phyloP scores from a whole-genome alignment of 768 basidiomycete genomes.

The Lentinus tigrinus region DNA sequence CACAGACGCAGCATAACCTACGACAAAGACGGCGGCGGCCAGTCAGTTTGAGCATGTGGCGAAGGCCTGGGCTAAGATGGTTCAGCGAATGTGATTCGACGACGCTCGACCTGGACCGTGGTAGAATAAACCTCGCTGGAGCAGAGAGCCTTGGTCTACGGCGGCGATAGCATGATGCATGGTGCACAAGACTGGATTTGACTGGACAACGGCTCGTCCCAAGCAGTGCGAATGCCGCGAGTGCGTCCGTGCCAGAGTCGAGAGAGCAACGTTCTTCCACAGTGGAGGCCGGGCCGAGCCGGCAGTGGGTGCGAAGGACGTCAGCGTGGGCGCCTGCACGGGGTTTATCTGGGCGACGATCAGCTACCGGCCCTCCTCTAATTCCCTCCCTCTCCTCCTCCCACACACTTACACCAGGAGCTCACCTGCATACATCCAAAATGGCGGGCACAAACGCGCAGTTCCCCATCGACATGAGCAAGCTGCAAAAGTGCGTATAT shows the following conservation, averaged over 20 bases:
- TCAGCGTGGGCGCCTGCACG: not conserved
- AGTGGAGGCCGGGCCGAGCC: not conserved
- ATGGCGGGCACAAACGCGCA: conserved; percentile 41
- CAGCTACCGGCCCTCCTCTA: conserved; percentile 8
- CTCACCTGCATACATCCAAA: conserved; percentile 18
- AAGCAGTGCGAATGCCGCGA: not conserved
- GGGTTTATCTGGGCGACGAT: conserved; percentile 14
- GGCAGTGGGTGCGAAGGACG: conserved; percentile 3
- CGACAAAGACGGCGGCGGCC: too few species aligned
- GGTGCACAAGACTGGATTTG: not conserved
- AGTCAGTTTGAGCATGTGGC: too few species aligned
- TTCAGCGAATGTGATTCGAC: too few species aligned
- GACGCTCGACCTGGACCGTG: too few species aligned
- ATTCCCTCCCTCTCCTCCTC: not conserved
- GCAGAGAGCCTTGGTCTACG: too few species aligned
- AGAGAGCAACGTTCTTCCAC: not conserved
- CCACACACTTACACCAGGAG: not conserved
- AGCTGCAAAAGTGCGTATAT: conserved; percentile 66
- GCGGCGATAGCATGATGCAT: too few species aligned
- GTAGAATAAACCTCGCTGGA: too few species aligned
- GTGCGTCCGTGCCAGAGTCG: not conserved
- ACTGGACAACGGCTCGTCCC: not conserved
- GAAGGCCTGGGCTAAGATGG: too few species aligned
- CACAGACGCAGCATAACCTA: too few species aligned
- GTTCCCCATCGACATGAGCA: conserved; percentile 78